A percentile compares a stretch with the other conserved stretches of the same genome.
These are phyloP conservation scores for Hirsutella rhossiliensis DNA, from an alignment of 2,329 filamentous ascomycete genomes.

Conservation along the genomic window DNA sequence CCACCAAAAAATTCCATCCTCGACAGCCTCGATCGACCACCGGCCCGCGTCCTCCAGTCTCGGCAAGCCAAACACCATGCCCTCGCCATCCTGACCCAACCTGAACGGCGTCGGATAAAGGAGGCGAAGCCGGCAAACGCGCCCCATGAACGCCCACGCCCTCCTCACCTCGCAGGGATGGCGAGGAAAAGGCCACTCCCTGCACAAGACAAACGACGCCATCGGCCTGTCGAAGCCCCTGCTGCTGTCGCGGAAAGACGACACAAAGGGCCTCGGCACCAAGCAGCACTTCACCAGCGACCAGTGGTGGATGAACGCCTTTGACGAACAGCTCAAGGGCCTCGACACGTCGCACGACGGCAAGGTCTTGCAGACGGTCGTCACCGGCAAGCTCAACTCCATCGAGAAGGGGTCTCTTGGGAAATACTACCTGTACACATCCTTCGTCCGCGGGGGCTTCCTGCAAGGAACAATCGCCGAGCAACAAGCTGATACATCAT, in stretches of 20 bases:
- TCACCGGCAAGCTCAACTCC: conserved; percentile 40
- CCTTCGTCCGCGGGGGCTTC: conserved; percentile 73
- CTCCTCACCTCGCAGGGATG: conserved; percentile 81
- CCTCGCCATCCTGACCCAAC: too few relatives aligned
- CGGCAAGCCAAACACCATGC: too few relatives aligned
- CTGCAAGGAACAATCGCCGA: conserved; percentile 56
- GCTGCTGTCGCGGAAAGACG: conserved; percentile 69
- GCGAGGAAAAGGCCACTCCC: conserved; percentile 77
- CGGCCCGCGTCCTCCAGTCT: too few relatives aligned
- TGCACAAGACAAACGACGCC: conserved; percentile 61
- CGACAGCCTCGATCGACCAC: too few relatives aligned
- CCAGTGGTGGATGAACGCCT: conserved; percentile 96
- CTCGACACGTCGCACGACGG: conserved; percentile 53
- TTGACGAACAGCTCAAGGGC: conserved; percentile 78
- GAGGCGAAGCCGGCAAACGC: not conserved
- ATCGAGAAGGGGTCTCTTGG: conserved; percentile 38
- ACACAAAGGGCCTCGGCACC: conserved; percentile 70
- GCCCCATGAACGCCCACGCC: conserved; percentile 67
- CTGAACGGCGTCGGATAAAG: not conserved
- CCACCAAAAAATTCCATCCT: too few relatives aligned
- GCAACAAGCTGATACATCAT: conserved; percentile 11
- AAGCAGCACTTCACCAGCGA: conserved; percentile 58
- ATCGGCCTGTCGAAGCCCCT: conserved; percentile 76
- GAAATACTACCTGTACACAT: conserved; percentile 62
- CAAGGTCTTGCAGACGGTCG: conserved; percentile 42